phyloP scores from a whole-genome alignment of 75 land plant species.

The Picea glauca region DNA sequence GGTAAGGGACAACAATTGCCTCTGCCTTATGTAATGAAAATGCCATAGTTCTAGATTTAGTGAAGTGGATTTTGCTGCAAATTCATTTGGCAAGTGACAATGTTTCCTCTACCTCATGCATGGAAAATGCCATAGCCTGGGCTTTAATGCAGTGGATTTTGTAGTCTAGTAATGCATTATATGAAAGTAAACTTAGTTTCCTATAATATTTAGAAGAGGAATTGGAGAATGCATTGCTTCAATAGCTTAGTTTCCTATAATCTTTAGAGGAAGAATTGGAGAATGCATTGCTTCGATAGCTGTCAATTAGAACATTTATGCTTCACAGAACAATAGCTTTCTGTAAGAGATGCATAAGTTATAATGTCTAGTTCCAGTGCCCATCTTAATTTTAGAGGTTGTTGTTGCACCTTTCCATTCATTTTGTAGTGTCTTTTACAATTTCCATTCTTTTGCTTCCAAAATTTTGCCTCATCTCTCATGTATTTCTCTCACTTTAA shows the following conservation, averaged over 20 bases:
- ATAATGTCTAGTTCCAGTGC: not conserved
- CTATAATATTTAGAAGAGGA: not conserved
- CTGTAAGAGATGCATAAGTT: not conserved
- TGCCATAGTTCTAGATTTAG: not conserved
- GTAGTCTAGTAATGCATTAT: not conserved
- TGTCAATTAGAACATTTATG: not conserved
- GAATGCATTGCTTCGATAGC: constrained; percentile 6
- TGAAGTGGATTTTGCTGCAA: not conserved
- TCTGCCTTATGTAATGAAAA: not conserved
- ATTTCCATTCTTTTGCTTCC: not conserved
- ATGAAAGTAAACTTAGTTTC: not conserved
- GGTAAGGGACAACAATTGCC: not conserved
- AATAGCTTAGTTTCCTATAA: too few species aligned
- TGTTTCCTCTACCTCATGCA: not conserved
- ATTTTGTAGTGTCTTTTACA: not conserved
- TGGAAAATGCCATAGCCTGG: not conserved
- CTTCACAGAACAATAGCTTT: not conserved
- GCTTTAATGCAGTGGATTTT: not conserved
- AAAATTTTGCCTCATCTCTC: not conserved
- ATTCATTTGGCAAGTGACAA: not conserved
- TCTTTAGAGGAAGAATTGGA: not conserved
- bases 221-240: too few species aligned
- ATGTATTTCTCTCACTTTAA: not conserved
- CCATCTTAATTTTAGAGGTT: not conserved
- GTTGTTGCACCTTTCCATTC: not conserved